Evolutionary conservation across 1,284 basidiomycete species (phyloP), one percentile per base, ranked within the genome.

Genomic region (Sporisorium reilianum): DNA sequence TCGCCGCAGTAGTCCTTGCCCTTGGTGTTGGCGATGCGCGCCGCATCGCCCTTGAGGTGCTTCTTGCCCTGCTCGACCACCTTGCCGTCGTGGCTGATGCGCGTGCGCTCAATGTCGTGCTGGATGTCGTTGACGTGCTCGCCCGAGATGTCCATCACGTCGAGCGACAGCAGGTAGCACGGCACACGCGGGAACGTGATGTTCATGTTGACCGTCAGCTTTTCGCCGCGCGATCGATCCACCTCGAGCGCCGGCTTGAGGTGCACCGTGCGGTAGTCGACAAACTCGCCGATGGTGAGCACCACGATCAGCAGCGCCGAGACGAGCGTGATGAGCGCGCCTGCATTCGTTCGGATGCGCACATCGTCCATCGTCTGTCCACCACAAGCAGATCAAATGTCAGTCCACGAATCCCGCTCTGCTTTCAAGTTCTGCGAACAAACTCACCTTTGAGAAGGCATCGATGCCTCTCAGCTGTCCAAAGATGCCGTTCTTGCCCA

Each of bases 111-210:
- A 66, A 99, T 89, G 82, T 95, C 94, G 86, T 98, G 96, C 49
- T 75, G 71, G 18, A 84, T 77, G 42, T 84, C 81, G 67, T 91
- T 89, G 84, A 97, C 94, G 46, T 92, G 90, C 87, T 98, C 96
- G 28, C 97, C 97, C 62, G 92, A 94, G 70, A 99, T 97, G 84
- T 99, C 97, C 93, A 97, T 97, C 56, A 99, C 90, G 85, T 99
- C 97, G 58, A 99, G 58, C 52, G 75, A 78, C 26, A 84, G 64
- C 22, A 84, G 60, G 87, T 97, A 99, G 86, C 97, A 99, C 34
- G 97, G 97, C 30, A 99, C 95, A 75, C 94, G 89, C 0, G 97
- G 96, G 86, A 99, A 99, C 2, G 93, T 94, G 63, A 99, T 88
- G 84, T 99, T 95, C 87, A 99, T 87, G 82, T 91, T 91, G 48